Evolutionary conservation across 2,329 filamentous ascomycete genomes (phyloP), one percentile per base, ranked within the genome.

Genomic region (Coleophoma cylindrospora): DNA sequence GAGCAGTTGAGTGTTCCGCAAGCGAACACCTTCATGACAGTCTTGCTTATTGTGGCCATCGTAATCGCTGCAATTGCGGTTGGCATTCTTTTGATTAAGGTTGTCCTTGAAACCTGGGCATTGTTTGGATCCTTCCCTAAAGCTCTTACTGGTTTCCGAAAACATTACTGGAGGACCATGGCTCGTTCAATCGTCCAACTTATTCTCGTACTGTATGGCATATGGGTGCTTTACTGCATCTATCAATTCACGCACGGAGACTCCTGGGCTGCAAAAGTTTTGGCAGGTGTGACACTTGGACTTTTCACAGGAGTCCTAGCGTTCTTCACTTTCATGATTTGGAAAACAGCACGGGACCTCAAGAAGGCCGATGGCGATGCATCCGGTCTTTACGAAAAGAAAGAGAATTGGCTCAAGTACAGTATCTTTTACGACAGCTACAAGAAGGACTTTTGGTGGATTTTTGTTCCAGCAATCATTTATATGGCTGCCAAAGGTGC

Each of bases 341-440:
- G 84, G 76, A 75, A 73, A 57, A 83, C 87, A 13, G 94, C 89
- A 7, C 80, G 77, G 55, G 80, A 82, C 61, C 85, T 89, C 57
- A 92, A 89, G 74, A 78, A 83, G 62, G 63, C 75, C 32, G 85
- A 95, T 58, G 92, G 92, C 50, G 87, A 91, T 64, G 70, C 79
- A 0, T 75, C 77, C 14, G 81, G 74, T 12, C 77, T 99, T 9
- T 97, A 91, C 68, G 88, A 96, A 53, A 80, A 97, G 71, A 95
- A 94, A 74, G 81, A 87, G 51, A 84, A 86, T 38, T 96, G 94
- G 91, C 79, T 89, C 67, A 95, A 94, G 74, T 99, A 99, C 77
- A 94, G 89, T 62, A 77, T 96, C 54, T 97, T 99, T 73, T 99
- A 99, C 74, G 94, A 97, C 63, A 86, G 86, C 60, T 97, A 96